Evolutionary conservation across 2,329 filamentous ascomycete genomes (phyloP), one percentile per base, ranked within the genome.

Genomic region (Neoarthrinium moseri): DNA sequence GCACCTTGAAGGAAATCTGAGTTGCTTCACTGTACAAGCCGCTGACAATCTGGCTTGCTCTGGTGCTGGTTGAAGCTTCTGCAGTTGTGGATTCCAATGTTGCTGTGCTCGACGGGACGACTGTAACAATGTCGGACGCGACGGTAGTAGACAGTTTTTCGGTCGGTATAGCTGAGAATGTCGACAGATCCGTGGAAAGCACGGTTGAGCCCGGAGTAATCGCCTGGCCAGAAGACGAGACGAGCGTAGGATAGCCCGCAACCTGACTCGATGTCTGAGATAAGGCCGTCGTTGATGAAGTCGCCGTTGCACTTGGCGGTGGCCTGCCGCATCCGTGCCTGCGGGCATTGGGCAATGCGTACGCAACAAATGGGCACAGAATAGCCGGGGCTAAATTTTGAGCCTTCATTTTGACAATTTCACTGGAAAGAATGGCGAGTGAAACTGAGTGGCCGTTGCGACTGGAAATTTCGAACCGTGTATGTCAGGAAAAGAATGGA

Each of bases 291-390:
- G 33, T 10, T 13, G 33, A 20, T 10, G 20, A 35, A 35, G 33
- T 35, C n/a, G 33, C 33, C 33, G 17, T 35, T 35, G 20, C 33
- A 10, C 22, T 17, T 7, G 15, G 33, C n/a, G n/a, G 33, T 12
- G 33, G 33, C 10, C 33, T 17, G 8, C 33, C 33, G n/a, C 18
- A 17, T 6, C 33, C 33, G 17, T 20, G 22, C 17, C n/a, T n/a
- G n/a, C n/a, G n/a, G n/a, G n/a, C n/a, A n/a, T 35, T 35, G 33
- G 33, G 33, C 33, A 35, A 18, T 12, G 33, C 33, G 33, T 35
- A 35, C 20, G 33, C 33, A 35, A 20, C 33, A 17, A 35, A 18
- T 20, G 33, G 33, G 15, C 33, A 17, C 17, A 35, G 13, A 21
- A 20, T 20, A 2, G 17, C 33, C 33, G 22, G 10, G 17, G 33